Evolutionary conservation across 1,284 basidiomycete genomes (phyloP).

Genomic region (Pyrrhoderma lamaoense): DNA sequence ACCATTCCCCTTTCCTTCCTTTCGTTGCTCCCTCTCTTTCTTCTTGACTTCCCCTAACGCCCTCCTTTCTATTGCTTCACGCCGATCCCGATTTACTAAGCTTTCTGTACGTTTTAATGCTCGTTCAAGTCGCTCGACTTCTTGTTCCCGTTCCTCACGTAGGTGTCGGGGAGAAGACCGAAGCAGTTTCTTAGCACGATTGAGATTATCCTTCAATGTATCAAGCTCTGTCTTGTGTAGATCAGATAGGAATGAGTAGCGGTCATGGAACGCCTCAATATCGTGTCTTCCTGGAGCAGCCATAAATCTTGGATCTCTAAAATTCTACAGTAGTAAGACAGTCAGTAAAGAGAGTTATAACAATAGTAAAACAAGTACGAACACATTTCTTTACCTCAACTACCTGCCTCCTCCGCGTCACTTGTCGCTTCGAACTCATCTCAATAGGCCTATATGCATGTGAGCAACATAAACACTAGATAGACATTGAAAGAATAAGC

Average conservation of each 20-base stretch:
- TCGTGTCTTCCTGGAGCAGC: slow-evolving; percentile 67
- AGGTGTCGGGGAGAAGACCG: slow-evolving; percentile 57
- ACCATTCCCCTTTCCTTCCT: slow-evolving; percentile 81
- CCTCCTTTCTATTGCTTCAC: slow-evolving; percentile 61
- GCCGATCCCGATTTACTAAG: slow-evolving; percentile 65
- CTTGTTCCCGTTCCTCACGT: slow-evolving; percentile 57
- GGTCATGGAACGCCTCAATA: slow-evolving; percentile 57
- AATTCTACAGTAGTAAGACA: slow-evolving; percentile 39
- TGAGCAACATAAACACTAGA: slow-evolving; percentile 5
- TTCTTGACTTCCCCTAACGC: slow-evolving; percentile 54
- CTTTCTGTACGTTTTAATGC: slow-evolving; percentile 78
- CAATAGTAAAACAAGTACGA: slow-evolving; percentile 24
- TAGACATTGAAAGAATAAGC: slow-evolving; percentile 28
- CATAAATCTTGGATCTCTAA: slow-evolving; percentile 87
- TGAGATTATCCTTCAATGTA: slow-evolving; percentile 59
- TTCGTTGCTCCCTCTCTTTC: slow-evolving; percentile 68
- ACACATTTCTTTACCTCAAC: slow-evolving; percentile 67
- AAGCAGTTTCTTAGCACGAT: slow-evolving; percentile 64
- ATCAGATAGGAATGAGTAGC: slow-evolving; percentile 75
- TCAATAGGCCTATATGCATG: slow-evolving; percentile 60
- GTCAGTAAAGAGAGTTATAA: neutral
- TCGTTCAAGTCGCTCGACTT: slow-evolving; percentile 69
- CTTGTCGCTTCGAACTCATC: slow-evolving; percentile 81
- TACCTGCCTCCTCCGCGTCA: slow-evolving; percentile 70
- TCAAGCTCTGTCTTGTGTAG: slow-evolving; percentile 63